Evolutionary conservation across 1,139 yeast genomes (phyloP).

Genomic region (Protomyces lactucae-debilis): DNA sequence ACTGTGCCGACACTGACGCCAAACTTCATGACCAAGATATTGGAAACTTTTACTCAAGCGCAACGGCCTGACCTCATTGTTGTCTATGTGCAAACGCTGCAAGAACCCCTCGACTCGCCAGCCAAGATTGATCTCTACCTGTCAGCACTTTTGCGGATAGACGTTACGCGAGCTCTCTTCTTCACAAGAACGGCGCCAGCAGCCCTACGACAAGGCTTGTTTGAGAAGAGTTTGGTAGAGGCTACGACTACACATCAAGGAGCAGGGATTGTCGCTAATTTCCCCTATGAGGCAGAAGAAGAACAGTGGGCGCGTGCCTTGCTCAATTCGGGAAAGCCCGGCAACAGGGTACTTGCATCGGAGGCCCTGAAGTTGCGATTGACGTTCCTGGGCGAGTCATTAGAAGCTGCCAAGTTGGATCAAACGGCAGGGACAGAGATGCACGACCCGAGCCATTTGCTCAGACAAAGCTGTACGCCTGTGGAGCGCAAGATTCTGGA

Average conservation of each 20-base stretch:
- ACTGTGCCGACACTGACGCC: constrained; percentile 16
- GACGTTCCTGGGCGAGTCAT: constrained; percentile 9
- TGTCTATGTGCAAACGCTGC: constrained; percentile 13
- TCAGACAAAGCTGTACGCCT: not conserved
- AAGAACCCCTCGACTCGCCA: constrained; percentile 14
- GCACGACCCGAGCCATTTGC: not conserved
- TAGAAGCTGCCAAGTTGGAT: constrained; percentile 3
- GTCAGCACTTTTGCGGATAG: constrained; percentile 1
- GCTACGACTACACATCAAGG: constrained; percentile 5
- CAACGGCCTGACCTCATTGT: not conserved
- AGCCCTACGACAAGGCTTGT: constrained; percentile 1
- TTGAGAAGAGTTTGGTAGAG: not conserved
- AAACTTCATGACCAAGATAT: constrained; percentile 20
- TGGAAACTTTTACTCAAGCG: constrained; percentile 1
- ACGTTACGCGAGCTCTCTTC: constrained; percentile 11
- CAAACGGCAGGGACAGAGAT: not conserved
- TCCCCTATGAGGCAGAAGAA: constrained; percentile 11
- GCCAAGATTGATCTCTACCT: constrained; percentile 3
- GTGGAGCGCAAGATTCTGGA: not conserved
- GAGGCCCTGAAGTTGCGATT: constrained; percentile 21
- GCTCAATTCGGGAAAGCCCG: not conserved
- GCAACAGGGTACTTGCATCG: not conserved
- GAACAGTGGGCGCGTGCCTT: constrained; percentile 6
- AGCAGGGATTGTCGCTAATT: not conserved
- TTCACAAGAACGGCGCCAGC: constrained; percentile 6